These are phyloP conservation scores for Parathielavia appendiculata DNA, from an alignment of 495 filamentous ascomycete genomes.

Conservation along the genomic window DNA sequence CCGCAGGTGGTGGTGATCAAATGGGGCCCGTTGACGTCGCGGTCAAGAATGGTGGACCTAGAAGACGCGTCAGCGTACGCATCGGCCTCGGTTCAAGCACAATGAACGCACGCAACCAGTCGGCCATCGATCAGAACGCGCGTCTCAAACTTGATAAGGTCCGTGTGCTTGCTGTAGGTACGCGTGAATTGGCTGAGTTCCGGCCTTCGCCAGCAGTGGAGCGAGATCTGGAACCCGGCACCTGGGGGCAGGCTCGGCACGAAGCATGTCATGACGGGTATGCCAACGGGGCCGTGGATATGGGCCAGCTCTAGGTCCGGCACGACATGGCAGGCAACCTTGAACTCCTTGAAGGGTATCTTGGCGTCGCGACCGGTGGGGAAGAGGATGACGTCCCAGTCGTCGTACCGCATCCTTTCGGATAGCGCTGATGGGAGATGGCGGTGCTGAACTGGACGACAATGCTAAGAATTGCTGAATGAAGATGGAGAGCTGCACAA, in stretches of 20 bases:
- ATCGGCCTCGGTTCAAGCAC: background rate
- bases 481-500: slow-evolving; percentile 17
- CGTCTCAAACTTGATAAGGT: slow-evolving; percentile 60
- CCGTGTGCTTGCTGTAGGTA: slow-evolving; percentile 55
- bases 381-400: slow-evolving; percentile 80
- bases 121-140: slow-evolving; percentile 67
- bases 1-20: slow-evolving; percentile 48
- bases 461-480: slow-evolving; percentile 21
- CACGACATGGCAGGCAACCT: slow-evolving; percentile 71
- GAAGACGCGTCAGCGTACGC: slow-evolving; percentile 7
- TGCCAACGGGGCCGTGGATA: slow-evolving; percentile 38
- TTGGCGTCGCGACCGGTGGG: slow-evolving; percentile 45
- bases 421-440: background rate
- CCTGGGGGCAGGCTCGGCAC: slow-evolving; percentile 60
- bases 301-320: slow-evolving; percentile 53
- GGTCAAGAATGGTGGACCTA: slow-evolving; percentile 53
- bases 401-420: slow-evolving; percentile 68
- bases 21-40: slow-evolving; percentile 56
- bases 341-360: slow-evolving; percentile 80
- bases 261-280: slow-evolving; percentile 74
- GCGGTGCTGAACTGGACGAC: background rate
- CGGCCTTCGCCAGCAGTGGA: slow-evolving; percentile 76
- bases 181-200: slow-evolving; percentile 56
- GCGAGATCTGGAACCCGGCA: slow-evolving; percentile 65
- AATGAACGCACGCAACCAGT: slow-evolving; percentile 53